A percentile compares a stretch with the other conserved stretches of the same genome.
These are phyloP conservation scores for Rhizophagus sp. DNA, from an alignment of 192 early-diverging fungal species.

Conservation along the genomic window DNA sequence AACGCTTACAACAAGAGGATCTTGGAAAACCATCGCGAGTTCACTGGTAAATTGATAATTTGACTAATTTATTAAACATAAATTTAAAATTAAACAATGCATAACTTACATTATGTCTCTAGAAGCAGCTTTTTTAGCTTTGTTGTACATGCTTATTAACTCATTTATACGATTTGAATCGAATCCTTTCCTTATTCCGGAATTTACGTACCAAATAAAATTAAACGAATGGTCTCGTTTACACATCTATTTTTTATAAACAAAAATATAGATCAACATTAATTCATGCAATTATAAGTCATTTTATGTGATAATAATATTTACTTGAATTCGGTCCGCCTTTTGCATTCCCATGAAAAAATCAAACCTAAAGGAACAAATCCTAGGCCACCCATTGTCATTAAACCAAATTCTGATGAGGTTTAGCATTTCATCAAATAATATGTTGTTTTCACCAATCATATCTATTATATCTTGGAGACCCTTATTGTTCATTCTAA, in stretches of 20 bases:
- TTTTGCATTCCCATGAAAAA: slow-evolving; percentile 32
- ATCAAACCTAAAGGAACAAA: slow-evolving; percentile 28
- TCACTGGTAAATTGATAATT: slow-evolving; percentile 2
- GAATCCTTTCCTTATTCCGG: slow-evolving; percentile 26
- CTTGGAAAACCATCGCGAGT: slow-evolving; percentile 25
- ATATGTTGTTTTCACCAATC: not conserved
- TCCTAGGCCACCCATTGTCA: slow-evolving; percentile 4
- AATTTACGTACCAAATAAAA: slow-evolving; percentile 27
- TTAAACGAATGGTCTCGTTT: slow-evolving; percentile 22
- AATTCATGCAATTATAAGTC: not conserved
- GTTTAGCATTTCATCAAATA: slow-evolving; percentile 8
- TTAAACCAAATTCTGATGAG: slow-evolving; percentile 19
- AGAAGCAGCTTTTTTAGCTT: slow-evolving; percentile 16
- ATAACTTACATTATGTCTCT: not conserved
- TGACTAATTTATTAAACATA: not conserved
- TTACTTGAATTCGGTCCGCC: slow-evolving; percentile 19
- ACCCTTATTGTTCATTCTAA: slow-evolving; percentile 6
- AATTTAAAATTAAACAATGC: not conserved
- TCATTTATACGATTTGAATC: not conserved
- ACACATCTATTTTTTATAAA: slow-evolving; percentile 19
- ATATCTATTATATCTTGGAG: slow-evolving; percentile 15
- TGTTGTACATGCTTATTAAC: not conserved
- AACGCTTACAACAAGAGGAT: slow-evolving; percentile 23
- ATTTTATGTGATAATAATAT: not conserved
- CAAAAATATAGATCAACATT: not conserved